phyloP scores from a whole-genome alignment of 208 protist genomes.

The Leishmania martiniquensis region DNA sequence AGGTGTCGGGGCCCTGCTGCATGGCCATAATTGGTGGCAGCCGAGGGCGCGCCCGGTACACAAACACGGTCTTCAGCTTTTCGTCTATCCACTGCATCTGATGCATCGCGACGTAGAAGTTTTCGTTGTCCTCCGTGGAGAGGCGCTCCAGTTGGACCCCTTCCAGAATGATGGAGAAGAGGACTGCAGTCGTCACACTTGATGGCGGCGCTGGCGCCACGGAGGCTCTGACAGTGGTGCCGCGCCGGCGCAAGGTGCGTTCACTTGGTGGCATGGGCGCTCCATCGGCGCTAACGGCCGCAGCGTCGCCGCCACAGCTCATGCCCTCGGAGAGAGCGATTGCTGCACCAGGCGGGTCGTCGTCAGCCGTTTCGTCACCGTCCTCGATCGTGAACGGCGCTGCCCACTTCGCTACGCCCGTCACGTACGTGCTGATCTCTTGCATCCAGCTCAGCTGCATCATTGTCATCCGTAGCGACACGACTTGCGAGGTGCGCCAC shows the following conservation, averaged over 20 bases:
- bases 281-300: neutral
- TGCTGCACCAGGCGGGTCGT: neutral
- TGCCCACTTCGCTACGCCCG: neutral
- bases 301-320: neutral
- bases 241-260: neutral
- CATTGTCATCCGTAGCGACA: constrained; percentile 46
- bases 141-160: constrained; percentile 54
- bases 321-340: neutral
- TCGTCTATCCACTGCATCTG: constrained; percentile 75
- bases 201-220: neutral
- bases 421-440: constrained; percentile 19
- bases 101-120: constrained; percentile 48
- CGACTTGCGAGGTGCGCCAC: constrained; percentile 43
- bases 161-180: constrained; percentile 55
- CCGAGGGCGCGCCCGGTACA: constrained; percentile 57
- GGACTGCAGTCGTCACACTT: constrained; percentile 8
- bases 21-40: constrained; percentile 16
- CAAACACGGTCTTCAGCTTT: constrained; percentile 34
- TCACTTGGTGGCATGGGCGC: neutral
- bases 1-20: neutral
- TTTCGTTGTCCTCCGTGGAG: constrained; percentile 54
- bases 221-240: neutral
- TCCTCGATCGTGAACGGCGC: constrained; percentile 4
- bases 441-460: constrained; percentile 50
- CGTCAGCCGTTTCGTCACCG: constrained; percentile 2